Evolutionary conservation across 805 yeast species (phyloP).

Genomic region (Suhomyces kilbournensis): DNA sequence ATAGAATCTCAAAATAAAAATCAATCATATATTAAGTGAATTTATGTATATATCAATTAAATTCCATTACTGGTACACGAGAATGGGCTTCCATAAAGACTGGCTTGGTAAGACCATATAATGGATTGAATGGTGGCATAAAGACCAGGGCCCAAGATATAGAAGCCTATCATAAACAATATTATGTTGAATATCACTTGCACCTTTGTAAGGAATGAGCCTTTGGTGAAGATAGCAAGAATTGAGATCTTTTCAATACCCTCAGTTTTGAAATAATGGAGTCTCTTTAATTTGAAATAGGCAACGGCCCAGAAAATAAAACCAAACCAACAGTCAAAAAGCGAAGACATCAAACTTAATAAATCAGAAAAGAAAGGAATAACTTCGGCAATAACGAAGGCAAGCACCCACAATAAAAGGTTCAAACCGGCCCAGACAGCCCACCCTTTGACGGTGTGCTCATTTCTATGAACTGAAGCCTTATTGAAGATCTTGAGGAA

Average conservation of each 20-base stretch:
- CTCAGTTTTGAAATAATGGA: constrained; percentile 15
- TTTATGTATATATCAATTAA: not conserved
- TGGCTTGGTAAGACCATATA: constrained; percentile 46
- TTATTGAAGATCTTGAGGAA: constrained; percentile 45
- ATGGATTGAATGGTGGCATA: constrained; percentile 57
- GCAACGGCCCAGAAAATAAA: constrained; percentile 64
- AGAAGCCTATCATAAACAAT: constrained; percentile 48
- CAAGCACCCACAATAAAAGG: constrained; percentile 46
- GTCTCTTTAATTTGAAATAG: constrained; percentile 42
- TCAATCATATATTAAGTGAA: not conserved
- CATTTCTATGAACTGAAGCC: constrained; percentile 41
- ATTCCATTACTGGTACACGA: constrained; percentile 43
- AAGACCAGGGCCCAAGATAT: constrained; percentile 58
- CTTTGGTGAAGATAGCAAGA: constrained; percentile 23
- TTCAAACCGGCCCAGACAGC: constrained; percentile 46
- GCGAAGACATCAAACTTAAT: constrained; percentile 55
- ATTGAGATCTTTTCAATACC: constrained; percentile 19
- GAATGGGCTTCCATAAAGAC: constrained; percentile 51
- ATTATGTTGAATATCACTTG: constrained; percentile 34
- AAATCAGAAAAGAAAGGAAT: constrained; percentile 63
- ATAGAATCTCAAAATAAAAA: not conserved
- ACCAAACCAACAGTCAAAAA: constrained; percentile 66
- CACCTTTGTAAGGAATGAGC: constrained; percentile 30
- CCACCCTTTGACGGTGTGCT: constrained; percentile 55
- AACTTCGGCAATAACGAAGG: constrained; percentile 60